A percentile compares a stretch with the other conserved stretches of the same genome.
Evolutionary conservation across 2,329 filamentous ascomycete genomes (phyloP).

Genomic region (Magnaporthiopsis rhizophila): DNA sequence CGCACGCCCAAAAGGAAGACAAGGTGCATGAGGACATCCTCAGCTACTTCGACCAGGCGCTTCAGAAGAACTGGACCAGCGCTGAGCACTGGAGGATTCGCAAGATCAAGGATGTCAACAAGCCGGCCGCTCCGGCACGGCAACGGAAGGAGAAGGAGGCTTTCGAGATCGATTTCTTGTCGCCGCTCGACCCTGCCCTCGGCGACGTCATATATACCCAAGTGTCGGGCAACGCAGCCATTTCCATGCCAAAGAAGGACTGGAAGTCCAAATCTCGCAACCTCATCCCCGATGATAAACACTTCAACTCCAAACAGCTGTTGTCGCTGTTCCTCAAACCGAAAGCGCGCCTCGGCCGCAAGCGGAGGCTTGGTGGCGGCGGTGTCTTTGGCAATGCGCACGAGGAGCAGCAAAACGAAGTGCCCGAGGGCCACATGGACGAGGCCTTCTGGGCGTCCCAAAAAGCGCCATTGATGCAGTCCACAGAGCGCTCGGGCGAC

Average conservation of each 20-base stretch:
- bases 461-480: constrained; percentile 38
- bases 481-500: constrained; percentile 28
- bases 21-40: constrained; percentile 84
- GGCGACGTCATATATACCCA: constrained; percentile 75
- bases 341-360: constrained; percentile 71
- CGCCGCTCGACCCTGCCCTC: constrained; percentile 61
- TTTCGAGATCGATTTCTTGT: constrained; percentile 86
- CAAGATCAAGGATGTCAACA: constrained; percentile 74
- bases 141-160: constrained; percentile 91
- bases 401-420: constrained; percentile 32
- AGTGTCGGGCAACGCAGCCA: constrained; percentile 70
- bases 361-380: constrained; percentile 41
- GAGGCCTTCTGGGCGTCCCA: constrained; percentile 89
- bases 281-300: constrained; percentile 91
- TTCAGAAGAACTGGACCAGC: constrained; percentile 95
- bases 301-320: constrained; percentile 91
- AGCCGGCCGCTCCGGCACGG: constrained; percentile 51
- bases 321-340: constrained; percentile 90
- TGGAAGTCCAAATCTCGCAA: constrained; percentile 93
- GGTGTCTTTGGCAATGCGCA: constrained; percentile 25
- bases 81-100: constrained; percentile 98
- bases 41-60: constrained; percentile 93
- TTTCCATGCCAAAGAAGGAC: constrained; percentile 84
- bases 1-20: constrained; percentile 57
- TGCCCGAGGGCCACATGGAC: constrained; percentile 72